Conservation (phyloP, 495 filamentous ascomycete genomes). For the Hypoxylon rickii region DNA sequence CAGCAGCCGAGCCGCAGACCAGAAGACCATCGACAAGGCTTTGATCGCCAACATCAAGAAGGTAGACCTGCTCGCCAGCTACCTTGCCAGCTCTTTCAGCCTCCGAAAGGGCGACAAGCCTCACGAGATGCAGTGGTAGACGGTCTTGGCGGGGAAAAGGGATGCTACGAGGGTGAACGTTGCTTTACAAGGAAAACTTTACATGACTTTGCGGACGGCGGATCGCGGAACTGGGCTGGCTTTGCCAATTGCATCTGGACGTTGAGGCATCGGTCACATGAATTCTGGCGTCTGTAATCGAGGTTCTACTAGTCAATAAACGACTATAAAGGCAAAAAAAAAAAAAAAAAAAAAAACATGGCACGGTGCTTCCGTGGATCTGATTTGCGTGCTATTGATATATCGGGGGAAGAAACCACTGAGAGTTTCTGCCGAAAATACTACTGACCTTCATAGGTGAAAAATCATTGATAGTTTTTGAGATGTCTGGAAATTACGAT, state of each 20-base stretch:
- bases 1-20: slow-evolving; percentile 88
- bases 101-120: slow-evolving; percentile 97
- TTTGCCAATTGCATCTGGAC: slow-evolving; percentile 62
- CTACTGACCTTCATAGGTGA: too few relatives aligned
- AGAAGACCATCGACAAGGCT: slow-evolving; percentile 96
- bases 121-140: slow-evolving; percentile 94
- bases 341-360: too few relatives aligned
- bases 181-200: slow-evolving; percentile 42
- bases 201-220: slow-evolving; percentile 43
- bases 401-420: not conserved
- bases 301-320: slow-evolving; percentile 62
- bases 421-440: too few relatives aligned
- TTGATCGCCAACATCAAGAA: slow-evolving; percentile 93
- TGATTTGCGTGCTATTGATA: slow-evolving; percentile 2
- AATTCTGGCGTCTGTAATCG: slow-evolving; percentile 62
- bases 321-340: slow-evolving; percentile 41
- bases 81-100: slow-evolving; percentile 91
- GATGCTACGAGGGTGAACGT: slow-evolving; percentile 34
- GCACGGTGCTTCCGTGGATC: slow-evolving; percentile 5
- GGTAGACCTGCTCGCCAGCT: slow-evolving; percentile 83
- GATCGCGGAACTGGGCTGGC: slow-evolving; percentile 54
- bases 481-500: too few relatives aligned
- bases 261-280: slow-evolving; percentile 60
- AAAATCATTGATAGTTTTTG: too few relatives aligned
- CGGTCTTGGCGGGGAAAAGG: slow-evolving; percentile 14